These are phyloP conservation scores for Kodamaea derodonti DNA, from an alignment of 1,139 yeast species.

Conservation along the genomic window DNA sequence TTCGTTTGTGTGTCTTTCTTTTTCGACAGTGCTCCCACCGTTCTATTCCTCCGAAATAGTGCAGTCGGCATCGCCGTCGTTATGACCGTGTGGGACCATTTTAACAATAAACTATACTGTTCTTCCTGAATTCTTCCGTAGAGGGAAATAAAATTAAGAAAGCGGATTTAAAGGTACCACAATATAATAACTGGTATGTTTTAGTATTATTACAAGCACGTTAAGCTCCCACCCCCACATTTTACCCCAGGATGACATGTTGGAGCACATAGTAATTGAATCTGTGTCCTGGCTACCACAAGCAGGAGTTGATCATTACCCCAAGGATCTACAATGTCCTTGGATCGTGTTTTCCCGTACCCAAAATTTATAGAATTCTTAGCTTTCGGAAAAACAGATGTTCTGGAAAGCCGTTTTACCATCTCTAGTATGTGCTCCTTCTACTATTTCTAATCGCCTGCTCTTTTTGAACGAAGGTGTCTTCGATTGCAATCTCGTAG, in stretches of 20 bases:
- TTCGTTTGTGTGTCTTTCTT: constrained; percentile 1
- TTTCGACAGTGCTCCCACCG: neutral
- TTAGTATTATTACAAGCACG: neutral
- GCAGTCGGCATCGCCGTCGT: neutral
- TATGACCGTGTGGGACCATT: neutral
- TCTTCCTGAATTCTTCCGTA: constrained; percentile 2
- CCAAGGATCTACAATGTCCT: too few species aligned
- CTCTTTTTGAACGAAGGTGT: too few species aligned
- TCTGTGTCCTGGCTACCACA: too few species aligned
- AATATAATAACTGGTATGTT: neutral
- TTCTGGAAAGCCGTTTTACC: too few species aligned
- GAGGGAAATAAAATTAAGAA: neutral
- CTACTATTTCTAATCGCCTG: too few species aligned
- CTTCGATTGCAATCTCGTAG: too few species aligned
- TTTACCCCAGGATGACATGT: neutral
- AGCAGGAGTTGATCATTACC: too few species aligned
- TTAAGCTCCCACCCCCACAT: neutral
- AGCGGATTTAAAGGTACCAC: neutral
- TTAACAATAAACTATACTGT: neutral
- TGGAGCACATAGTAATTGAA: neutral
- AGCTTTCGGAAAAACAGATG: too few species aligned
- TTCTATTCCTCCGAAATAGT: constrained; percentile 1
- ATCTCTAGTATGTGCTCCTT: too few species aligned
- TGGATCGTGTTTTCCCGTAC: too few species aligned
- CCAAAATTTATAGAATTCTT: too few species aligned